Evolutionary conservation across 148 eudicot species (phyloP).

Genomic region (Pouteria glomerata): DNA sequence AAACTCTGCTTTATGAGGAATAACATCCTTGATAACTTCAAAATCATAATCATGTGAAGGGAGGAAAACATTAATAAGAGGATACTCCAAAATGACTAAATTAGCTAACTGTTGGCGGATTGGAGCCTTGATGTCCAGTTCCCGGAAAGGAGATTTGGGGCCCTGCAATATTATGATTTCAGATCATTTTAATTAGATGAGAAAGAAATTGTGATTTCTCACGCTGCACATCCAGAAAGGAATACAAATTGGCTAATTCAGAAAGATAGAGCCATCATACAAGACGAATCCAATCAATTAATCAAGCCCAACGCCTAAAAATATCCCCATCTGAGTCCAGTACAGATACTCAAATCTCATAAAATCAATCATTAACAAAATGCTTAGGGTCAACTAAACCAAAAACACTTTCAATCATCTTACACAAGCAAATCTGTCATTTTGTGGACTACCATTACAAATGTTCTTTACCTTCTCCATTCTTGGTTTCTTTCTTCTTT

Average conservation of each 20-base stretch:
- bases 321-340: background rate
- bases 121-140: constrained; percentile 59
- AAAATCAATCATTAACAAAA: background rate
- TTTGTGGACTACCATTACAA: background rate
- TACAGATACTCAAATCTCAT: background rate
- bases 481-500: background rate
- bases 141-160: constrained; percentile 51
- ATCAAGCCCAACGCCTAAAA: background rate
- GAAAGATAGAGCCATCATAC: background rate
- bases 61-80: constrained; percentile 67
- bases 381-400: background rate
- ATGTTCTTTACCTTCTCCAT: too few relatives aligned
- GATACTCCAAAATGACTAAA: constrained; percentile 69
- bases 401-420: background rate
- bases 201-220: background rate
- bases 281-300: background rate
- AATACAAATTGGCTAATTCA: background rate
- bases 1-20: constrained; percentile 22
- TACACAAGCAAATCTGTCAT: background rate
- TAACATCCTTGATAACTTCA: constrained; percentile 47
- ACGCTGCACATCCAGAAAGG: background rate
- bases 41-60: constrained; percentile 65
- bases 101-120: constrained; percentile 54
- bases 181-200: background rate
- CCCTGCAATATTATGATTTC: constrained; percentile 40